These are phyloP conservation scores for Myotisia sp. DNA, from an alignment of 2,329 filamentous ascomycete genomes.

Conservation along the genomic window DNA sequence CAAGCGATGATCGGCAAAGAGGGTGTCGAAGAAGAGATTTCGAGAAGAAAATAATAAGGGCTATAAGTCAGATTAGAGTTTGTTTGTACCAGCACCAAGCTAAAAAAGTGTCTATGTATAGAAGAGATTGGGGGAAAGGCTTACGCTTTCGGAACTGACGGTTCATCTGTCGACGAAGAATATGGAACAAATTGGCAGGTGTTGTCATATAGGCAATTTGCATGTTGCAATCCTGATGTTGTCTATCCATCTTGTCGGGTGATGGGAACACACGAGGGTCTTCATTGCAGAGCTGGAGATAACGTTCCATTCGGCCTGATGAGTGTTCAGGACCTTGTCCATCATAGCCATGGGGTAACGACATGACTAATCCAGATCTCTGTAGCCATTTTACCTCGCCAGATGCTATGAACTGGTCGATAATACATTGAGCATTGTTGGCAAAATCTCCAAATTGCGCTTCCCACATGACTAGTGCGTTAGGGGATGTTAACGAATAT, in stretches of 20 bases:
- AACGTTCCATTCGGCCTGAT: conserved; percentile 91
- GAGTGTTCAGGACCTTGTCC: conserved; percentile 97
- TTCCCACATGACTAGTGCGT: conserved; percentile 98
- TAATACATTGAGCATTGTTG: conserved; percentile 98
- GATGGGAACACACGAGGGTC: conserved; percentile 87
- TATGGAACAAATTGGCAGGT: conserved; percentile 90
- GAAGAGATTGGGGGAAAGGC: conserved; percentile 23
- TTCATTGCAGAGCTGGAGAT: conserved; percentile 93
- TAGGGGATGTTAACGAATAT: conserved; percentile 91
- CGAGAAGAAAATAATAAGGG: conserved; percentile 94
- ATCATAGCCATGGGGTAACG: conserved; percentile 92
- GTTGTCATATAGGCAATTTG: conserved; percentile 97
- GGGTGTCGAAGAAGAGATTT: conserved; percentile 94
- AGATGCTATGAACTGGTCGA: conserved; percentile 96
- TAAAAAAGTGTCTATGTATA: neutral
- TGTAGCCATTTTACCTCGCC: conserved; percentile 99
- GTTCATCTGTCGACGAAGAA: conserved; percentile 93
- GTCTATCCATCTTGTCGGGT: conserved; percentile 77
- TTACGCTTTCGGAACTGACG: conserved; percentile 97
- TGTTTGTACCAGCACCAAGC: too few relatives aligned
- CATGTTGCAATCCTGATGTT: conserved; percentile 99
- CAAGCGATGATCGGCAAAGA: conserved; percentile 71
- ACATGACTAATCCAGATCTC: conserved; percentile 90
- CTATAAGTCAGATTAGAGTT: conserved; percentile 31
- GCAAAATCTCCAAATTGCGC: conserved; percentile 99